Base-by-base conservation (phyloP, 2,329 filamentous ascomycete genomes). In the Anisogramma anomala region DNA sequence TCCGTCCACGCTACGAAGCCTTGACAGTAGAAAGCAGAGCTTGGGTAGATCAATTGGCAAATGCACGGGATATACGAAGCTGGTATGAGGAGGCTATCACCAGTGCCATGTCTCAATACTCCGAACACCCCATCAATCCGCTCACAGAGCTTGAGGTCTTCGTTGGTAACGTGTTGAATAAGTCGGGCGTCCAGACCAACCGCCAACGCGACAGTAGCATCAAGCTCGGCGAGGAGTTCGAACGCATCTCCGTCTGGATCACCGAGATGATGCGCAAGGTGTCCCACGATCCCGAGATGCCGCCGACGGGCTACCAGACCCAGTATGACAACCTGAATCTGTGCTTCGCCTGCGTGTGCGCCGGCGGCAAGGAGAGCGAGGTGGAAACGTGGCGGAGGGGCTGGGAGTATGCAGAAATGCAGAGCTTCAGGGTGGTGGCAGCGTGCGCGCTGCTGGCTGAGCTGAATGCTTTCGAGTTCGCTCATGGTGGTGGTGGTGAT, bases 141-240 rank as follows among this genome's bases (percentile, higher is more conserved):
- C 56, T 76, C 6, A 63, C 56, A 0, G 72, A 76, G 49, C 55
- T 71, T 0, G 72, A 76, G 44, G 68, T 71, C 0, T 74, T 74
- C 39, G 71, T 70, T 18, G 72, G 72, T 7, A 65, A 62, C n/a
- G 66, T 76, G n/a, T 55, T 73, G 30, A 74, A 69, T 54, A 69
- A 65, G 46, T 57, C 54, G 0, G 71, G 71, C 0, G 49, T 58
- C 0, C 71, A 72, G 53, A 71, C 65, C 0, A 57, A 58, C 8
- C 65, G 68, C 2, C 69, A 75, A 48, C 64, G 69, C 3, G 71
- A 76, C 34, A 59, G 61, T 2, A 74, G 71, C 2, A 56, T 64
- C 34, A 68, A 68, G 49, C 60, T 76, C 15, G 67, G 65, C 39
- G 69, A 72, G 11, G 68, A 69, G 35, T 72, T 68, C 35, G 66